These are phyloP conservation scores for Cytospora schulzeri DNA, from an alignment of 2,329 filamentous ascomycete species.

Conservation along the genomic window DNA sequence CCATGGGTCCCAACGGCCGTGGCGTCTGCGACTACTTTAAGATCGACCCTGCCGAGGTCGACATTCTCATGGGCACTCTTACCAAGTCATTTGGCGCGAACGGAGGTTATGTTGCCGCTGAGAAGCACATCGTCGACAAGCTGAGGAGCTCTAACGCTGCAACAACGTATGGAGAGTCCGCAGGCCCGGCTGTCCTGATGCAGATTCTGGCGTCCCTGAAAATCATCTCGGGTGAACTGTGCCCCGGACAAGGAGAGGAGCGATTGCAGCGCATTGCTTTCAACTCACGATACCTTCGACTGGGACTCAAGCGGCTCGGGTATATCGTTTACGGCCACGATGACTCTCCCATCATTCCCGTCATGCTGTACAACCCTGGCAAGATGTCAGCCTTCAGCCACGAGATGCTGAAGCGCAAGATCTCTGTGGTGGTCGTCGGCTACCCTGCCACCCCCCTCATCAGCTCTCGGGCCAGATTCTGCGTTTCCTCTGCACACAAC, in stretches of 20 bases:
- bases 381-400: conserved; percentile 99
- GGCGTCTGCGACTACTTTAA: conserved; percentile 98
- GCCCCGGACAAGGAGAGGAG: conserved; percentile 91
- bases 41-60: conserved; percentile 82
- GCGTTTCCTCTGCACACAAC: conserved; percentile 92
- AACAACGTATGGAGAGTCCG: conserved; percentile 83
- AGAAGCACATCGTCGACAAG: conserved; percentile 91
- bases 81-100: conserved; percentile 99
- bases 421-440: conserved; percentile 94
- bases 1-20: conserved; percentile 82
- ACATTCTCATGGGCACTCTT: conserved; percentile 96
- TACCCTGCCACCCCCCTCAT: conserved; percentile 96
- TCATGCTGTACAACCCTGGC: conserved; percentile 95
- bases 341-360: conserved; percentile 93
- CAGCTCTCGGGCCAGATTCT: conserved; percentile 92
- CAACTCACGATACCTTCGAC: conserved; percentile 96
- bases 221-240: conserved; percentile 85
- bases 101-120: conserved; percentile 89
- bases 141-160: conserved; percentile 83
- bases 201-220: conserved; percentile 87
- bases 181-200: conserved; percentile 82
- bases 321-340: conserved; percentile 98
- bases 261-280: conserved; percentile 94
- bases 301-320: conserved; percentile 93
- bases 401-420: conserved; percentile 97